phyloP scores from a whole-genome alignment of 2,329 filamentous ascomycete species.

The Emmonsia crescens region DNA sequence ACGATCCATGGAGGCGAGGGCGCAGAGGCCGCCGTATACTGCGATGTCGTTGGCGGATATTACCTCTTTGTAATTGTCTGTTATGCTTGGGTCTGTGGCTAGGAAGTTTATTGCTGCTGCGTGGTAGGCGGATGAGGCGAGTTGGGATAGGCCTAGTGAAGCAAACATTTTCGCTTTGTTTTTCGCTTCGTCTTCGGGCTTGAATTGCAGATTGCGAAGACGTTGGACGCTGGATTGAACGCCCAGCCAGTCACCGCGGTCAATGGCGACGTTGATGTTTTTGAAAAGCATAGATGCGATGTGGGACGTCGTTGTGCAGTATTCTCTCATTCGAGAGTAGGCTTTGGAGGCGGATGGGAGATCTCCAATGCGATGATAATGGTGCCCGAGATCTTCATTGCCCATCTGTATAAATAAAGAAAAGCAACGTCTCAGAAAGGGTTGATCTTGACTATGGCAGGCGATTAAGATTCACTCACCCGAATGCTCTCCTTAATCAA shows the following conservation, averaged over 20 bases:
- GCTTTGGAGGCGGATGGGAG: conserved; percentile 62
- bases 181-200: conserved; percentile 48
- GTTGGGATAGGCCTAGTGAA: conserved; percentile 50
- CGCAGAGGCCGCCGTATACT: conserved; percentile 80
- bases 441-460: background rate
- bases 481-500: conserved; percentile 93
- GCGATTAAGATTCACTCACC: conserved; percentile 39
- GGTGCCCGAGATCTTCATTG: conserved; percentile 79
- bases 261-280: conserved; percentile 62
- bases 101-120: conserved; percentile 67
- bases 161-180: conserved; percentile 54
- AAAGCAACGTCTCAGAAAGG: background rate
- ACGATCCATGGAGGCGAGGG: conserved; percentile 80
- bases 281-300: conserved; percentile 73
- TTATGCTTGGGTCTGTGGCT: conserved; percentile 47
- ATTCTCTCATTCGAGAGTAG: conserved; percentile 79
- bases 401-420: conserved; percentile 56
- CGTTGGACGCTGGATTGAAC: conserved; percentile 53
- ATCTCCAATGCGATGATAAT: conserved; percentile 70
- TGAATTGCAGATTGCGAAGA: conserved; percentile 41
- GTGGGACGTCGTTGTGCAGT: conserved; percentile 73
- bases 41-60: conserved; percentile 80
- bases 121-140: conserved; percentile 46
- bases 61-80: conserved; percentile 55
- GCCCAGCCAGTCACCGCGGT: conserved; percentile 65